Conservation (phyloP, 495 filamentous ascomycete genomes). For the Trichoderma erinaceum region DNA sequence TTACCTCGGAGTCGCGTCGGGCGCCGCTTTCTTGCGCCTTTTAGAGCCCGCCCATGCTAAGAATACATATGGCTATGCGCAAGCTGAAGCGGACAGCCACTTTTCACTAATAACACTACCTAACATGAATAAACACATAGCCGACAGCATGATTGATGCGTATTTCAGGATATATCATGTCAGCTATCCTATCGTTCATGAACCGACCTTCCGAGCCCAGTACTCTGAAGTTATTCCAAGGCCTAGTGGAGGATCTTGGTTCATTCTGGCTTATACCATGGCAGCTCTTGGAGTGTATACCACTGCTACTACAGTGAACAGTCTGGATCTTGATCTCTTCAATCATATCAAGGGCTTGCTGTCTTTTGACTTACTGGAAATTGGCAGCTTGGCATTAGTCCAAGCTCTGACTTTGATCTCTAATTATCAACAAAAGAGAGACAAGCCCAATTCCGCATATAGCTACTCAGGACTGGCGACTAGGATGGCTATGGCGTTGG, state of each 20-base stretch:
- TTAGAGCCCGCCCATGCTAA: slow-evolving; percentile 14
- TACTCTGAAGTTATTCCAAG: slow-evolving; percentile 46
- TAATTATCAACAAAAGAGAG: slow-evolving; percentile 50
- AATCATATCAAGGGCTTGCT: slow-evolving; percentile 38
- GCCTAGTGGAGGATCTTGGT: slow-evolving; percentile 44
- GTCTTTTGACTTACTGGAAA: slow-evolving; percentile 41
- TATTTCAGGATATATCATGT: slow-evolving; percentile 49
- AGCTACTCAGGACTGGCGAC: slow-evolving; percentile 40
- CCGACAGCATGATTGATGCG: slow-evolving; percentile 36
- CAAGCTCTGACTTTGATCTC: slow-evolving; percentile 47
- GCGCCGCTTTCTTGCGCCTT: slow-evolving; percentile 20
- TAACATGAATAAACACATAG: slow-evolving; percentile 17
- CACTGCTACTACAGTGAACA: slow-evolving; percentile 17
- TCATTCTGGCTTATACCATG: slow-evolving; percentile 47
- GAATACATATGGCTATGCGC: neutral
- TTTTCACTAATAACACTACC: slow-evolving; percentile 17
- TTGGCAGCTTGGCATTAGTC: slow-evolving; percentile 46
- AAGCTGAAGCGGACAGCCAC: neutral
- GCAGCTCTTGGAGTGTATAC: slow-evolving; percentile 48
- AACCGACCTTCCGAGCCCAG: slow-evolving; percentile 49
- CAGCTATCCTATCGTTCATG: slow-evolving; percentile 51
- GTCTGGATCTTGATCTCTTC: slow-evolving; percentile 27
- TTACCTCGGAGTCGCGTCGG: slow-evolving; percentile 20
- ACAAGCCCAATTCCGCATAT: slow-evolving; percentile 52
- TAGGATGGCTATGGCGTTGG: slow-evolving; percentile 41